Evolutionary conservation across 2,329 filamentous ascomycete genomes (phyloP).

Genomic region (Botrytis galanthina): DNA sequence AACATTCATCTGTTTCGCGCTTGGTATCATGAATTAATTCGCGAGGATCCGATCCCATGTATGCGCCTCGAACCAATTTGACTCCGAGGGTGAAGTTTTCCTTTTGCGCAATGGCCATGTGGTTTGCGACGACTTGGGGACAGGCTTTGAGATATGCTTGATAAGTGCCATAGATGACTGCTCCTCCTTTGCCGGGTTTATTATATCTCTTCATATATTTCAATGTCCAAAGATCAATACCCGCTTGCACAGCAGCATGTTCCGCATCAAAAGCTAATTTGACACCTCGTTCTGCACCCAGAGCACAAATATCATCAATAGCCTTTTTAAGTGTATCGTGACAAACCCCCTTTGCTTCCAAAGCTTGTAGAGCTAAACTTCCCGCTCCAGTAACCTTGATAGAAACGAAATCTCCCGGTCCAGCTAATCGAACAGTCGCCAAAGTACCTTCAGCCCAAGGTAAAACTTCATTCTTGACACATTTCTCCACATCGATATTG

Average conservation of each 20-base stretch:
- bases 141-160: constrained; percentile 71
- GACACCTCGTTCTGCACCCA: constrained; percentile 67
- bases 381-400: constrained; percentile 80
- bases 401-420: constrained; percentile 52
- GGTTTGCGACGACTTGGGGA: constrained; percentile 54
- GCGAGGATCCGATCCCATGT: constrained; percentile 67
- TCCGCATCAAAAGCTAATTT: constrained; percentile 83
- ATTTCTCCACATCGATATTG: constrained; percentile 47
- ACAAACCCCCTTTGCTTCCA: constrained; percentile 62
- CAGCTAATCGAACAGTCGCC: constrained; percentile 61
- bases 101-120: constrained; percentile 57
- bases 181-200: constrained; percentile 51
- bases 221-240: constrained; percentile 79
- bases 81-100: constrained; percentile 67
- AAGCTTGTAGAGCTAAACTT: constrained; percentile 63
- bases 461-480: constrained; percentile 58
- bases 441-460: constrained; percentile 74
- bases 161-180: constrained; percentile 78
- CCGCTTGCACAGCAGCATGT: constrained; percentile 72
- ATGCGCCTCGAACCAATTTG: constrained; percentile 74
- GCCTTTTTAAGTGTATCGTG: constrained; percentile 63
- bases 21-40: constrained; percentile 71
- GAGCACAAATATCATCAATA: constrained; percentile 71
- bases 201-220: constrained; percentile 78
- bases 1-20: constrained; percentile 66